Conservation (phyloP, 805 yeast genomes). For the Metschnikowia borealis region DNA sequence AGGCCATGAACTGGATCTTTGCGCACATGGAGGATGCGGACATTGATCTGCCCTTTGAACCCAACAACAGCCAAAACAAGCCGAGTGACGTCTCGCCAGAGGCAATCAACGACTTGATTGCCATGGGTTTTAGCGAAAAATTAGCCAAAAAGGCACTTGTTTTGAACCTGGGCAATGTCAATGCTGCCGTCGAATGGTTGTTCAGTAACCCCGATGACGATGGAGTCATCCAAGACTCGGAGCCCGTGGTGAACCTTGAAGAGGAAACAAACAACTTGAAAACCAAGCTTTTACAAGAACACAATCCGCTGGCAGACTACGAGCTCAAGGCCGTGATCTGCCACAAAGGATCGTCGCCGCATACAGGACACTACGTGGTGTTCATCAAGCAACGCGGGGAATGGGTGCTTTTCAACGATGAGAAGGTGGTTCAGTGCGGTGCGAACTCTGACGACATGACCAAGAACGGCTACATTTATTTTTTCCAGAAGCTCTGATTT, state of each 20-base stretch:
- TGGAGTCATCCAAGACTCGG: conserved; percentile 46
- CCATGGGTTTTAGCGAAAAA: conserved; percentile 75
- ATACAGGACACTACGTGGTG: conserved; percentile 89
- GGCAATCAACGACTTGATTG: conserved; percentile 44
- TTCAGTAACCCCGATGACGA: conserved; percentile 77
- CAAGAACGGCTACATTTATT: conserved; percentile 46
- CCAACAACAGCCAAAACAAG: conserved; percentile 4
- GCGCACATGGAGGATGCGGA: conserved; percentile 83
- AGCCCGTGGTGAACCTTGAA: conserved; percentile 27
- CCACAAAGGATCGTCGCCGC: conserved; percentile 86
- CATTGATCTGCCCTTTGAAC: conserved; percentile 59
- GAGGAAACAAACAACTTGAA: conserved; percentile 18
- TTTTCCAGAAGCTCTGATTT: conserved; percentile 25
- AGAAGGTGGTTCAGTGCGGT: conserved; percentile 67
- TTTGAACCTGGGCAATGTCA: conserved; percentile 56
- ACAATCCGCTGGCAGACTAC: conserved; percentile 32
- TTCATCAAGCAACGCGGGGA: conserved; percentile 49
- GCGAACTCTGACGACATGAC: conserved; percentile 41
- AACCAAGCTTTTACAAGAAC: conserved; percentile 11
- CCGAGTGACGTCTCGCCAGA: conserved; percentile 27
- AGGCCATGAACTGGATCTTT: conserved; percentile 87
- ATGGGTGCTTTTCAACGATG: conserved; percentile 88
- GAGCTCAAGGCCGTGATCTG: conserved; percentile 64
- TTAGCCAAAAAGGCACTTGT: conserved; percentile 72
- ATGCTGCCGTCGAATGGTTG: conserved; percentile 87